phyloP scores from a whole-genome alignment of 768 basidiomycete genomes.

The Xanthoconium stramineum region DNA sequence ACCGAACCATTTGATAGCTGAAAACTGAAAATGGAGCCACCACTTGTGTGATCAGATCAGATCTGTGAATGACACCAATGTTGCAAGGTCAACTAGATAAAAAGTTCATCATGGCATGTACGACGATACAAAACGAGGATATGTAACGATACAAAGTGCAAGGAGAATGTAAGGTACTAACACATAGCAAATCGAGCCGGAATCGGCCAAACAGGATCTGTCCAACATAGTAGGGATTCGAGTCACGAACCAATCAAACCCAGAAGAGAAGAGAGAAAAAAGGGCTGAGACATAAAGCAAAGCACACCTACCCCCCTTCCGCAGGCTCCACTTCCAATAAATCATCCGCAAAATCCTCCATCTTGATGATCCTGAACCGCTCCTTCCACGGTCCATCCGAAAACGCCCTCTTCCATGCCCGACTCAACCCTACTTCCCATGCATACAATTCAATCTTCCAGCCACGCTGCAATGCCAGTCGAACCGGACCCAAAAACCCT shows the following conservation, averaged over 20 bases:
- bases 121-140: neutral
- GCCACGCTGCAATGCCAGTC: slow-evolving; percentile 81
- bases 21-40: no score
- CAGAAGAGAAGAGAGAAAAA: neutral
- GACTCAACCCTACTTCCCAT: slow-evolving; percentile 82
- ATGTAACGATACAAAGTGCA: slow-evolving; percentile 11
- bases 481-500: slow-evolving; percentile 86
- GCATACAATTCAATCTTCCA: slow-evolving; percentile 96
- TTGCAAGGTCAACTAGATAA: neutral
- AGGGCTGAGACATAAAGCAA: neutral
- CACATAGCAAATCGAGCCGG: slow-evolving; percentile 3
- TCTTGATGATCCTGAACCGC: slow-evolving; percentile 53
- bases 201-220: neutral
- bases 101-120: neutral
- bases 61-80: no score
- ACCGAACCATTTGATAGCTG: no score
- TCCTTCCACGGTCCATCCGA: slow-evolving; percentile 44
- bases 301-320: slow-evolving; percentile 16
- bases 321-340: slow-evolving; percentile 44
- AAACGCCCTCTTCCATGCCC: slow-evolving; percentile 73
- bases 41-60: no score
- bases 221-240: neutral
- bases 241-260: neutral
- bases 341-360: slow-evolving; percentile 65
- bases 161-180: neutral